Conservation (phyloP, 2,329 filamentous ascomycete species). For the Pseudogymnoascus sp. region DNA sequence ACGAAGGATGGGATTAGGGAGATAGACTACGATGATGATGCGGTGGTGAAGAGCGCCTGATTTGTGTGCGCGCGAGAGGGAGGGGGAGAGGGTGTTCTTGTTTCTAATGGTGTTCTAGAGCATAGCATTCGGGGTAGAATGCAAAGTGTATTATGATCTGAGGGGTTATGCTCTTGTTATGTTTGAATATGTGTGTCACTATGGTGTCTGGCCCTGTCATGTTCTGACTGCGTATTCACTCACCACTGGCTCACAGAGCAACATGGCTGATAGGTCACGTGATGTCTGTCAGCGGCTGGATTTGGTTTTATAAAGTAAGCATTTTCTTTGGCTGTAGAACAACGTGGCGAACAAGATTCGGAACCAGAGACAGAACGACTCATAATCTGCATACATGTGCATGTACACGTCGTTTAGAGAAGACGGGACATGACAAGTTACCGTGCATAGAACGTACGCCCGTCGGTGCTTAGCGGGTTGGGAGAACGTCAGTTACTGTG, state of each 20-base stretch:
- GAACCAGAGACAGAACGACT: background rate
- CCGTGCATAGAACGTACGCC: too few relatives aligned
- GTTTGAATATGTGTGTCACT: background rate
- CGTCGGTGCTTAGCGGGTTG: too few relatives aligned
- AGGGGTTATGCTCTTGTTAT: background rate
- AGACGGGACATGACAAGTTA: background rate
- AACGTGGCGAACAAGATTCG: background rate
- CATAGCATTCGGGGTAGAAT: constrained; percentile 22
- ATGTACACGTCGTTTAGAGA: background rate
- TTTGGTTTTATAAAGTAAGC: background rate
- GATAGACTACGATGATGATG: constrained; percentile 71
- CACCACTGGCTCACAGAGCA: too few relatives aligned
- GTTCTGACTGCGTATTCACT: background rate
- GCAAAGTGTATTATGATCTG: constrained; percentile 6
- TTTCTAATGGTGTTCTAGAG: constrained; percentile 25
- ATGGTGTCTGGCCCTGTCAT: background rate
- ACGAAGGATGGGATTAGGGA: constrained; percentile 89
- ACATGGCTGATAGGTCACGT: background rate
- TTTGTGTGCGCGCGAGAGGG: background rate
- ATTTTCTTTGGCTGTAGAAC: background rate
- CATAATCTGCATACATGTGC: background rate
- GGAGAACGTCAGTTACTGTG: background rate
- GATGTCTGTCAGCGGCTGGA: background rate
- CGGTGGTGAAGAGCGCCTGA: constrained; percentile 13
- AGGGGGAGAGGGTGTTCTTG: background rate